These are phyloP conservation scores for Exophiala spinifera DNA, from an alignment of 2,329 filamentous ascomycete species.

Conservation along the genomic window DNA sequence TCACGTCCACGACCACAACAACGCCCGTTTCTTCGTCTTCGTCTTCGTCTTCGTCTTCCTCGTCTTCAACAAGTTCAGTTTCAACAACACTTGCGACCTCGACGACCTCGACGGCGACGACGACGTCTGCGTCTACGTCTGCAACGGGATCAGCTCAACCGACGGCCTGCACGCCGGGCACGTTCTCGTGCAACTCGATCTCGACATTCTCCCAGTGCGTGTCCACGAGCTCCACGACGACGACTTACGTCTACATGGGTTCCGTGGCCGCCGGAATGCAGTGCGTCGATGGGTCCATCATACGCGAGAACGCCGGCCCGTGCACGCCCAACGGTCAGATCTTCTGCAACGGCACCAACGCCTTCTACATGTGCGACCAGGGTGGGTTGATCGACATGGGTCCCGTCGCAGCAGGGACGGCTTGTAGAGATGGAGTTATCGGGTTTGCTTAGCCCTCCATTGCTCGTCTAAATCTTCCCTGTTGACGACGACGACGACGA, in stretches of 20 bases:
- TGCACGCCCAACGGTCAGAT: constrained; percentile 22
- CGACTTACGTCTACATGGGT: constrained; percentile 26
- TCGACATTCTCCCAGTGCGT: constrained; percentile 38
- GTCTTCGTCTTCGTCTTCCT: too few species aligned
- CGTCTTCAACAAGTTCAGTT: too few species aligned
- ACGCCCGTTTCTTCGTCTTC: too few species aligned
- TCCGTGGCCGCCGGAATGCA: constrained; percentile 24
- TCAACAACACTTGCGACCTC: constrained; percentile 3
- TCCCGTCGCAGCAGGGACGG: constrained; percentile 37
- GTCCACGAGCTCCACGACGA: constrained; percentile 20
- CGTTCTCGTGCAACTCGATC: constrained; percentile 35
- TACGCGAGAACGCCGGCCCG: constrained; percentile 19
- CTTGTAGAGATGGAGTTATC: constrained; percentile 29
- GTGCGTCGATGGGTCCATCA: constrained; percentile 23
- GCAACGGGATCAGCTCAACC: constrained; percentile 8
- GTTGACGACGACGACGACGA: background rate
- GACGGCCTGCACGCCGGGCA: constrained; percentile 30
- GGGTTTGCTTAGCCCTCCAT: constrained; percentile 7
- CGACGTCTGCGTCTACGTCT: constrained; percentile 2
- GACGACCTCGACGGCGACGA: constrained; percentile 2
- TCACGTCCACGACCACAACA: constrained; percentile 1
- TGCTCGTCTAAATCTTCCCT: too few species aligned
- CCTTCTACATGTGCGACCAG: constrained; percentile 26
- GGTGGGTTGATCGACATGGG: constrained; percentile 37
- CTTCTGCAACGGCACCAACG: constrained; percentile 17